phyloP scores from a whole-genome alignment of 371 early-diverging fungal species.

The Mucor velutinosus region DNA sequence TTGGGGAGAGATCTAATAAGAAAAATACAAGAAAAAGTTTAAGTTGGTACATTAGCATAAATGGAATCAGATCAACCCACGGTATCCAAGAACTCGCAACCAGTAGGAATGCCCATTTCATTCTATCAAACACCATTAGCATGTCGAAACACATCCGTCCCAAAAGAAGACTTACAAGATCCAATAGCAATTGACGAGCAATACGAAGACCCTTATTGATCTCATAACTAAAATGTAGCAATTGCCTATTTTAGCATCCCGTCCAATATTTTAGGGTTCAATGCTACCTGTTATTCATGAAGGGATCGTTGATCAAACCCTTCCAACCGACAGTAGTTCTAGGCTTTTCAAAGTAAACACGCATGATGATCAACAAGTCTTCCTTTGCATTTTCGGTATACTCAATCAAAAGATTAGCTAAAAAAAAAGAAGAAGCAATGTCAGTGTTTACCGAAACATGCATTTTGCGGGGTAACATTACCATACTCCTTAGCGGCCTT shows the following conservation, averaged over 20 bases:
- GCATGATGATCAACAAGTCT: slow-evolving; percentile 86
- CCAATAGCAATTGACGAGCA: slow-evolving; percentile 80
- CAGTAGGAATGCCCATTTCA: slow-evolving; percentile 84
- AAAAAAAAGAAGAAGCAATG: not conserved
- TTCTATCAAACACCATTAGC: slow-evolving; percentile 49
- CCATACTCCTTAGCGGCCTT: slow-evolving; percentile 88
- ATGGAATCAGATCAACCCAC: slow-evolving; percentile 19
- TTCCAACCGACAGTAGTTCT: slow-evolving; percentile 96
- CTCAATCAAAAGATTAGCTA: slow-evolving; percentile 52
- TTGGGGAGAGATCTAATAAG: slow-evolving; percentile 71
- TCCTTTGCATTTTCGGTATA: slow-evolving; percentile 57
- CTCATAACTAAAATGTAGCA: slow-evolving; percentile 58
- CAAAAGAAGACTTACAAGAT: slow-evolving; percentile 29
- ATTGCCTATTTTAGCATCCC: not conserved
- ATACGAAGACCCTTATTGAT: slow-evolving; percentile 91
- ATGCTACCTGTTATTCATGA: slow-evolving; percentile 56
- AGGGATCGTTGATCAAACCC: slow-evolving; percentile 89
- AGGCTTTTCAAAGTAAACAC: slow-evolving; percentile 96
- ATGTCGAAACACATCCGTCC: not conserved
- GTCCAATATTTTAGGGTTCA: not conserved
- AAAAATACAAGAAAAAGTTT: not conserved
- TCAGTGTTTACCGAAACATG: not conserved
- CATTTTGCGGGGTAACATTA: slow-evolving; percentile 15
- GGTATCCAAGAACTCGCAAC: slow-evolving; percentile 80
- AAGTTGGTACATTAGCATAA: not conserved